A percentile compares a stretch with the other conserved stretches of the same genome.
Evolutionary conservation across 78 protist species (phyloP).

Genomic region (Thecamonas trahens): DNA sequence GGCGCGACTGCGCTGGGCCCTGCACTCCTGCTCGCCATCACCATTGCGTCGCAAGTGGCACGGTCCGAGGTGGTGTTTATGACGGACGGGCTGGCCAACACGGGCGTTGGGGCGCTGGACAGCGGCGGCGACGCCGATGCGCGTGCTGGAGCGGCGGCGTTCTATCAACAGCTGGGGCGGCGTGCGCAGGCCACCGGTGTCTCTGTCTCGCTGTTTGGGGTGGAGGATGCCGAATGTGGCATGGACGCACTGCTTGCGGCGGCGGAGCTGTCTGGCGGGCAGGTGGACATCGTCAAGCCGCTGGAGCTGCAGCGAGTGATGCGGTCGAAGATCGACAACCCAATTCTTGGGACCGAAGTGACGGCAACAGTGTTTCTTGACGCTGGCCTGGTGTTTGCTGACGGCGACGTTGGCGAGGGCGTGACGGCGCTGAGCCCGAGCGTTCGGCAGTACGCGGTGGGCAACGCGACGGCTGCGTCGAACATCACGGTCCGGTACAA

Average conservation of each 20-base stretch:
- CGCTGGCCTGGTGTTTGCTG: too few relatives aligned
- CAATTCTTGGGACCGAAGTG: too few relatives aligned
- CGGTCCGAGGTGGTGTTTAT: conserved; percentile 46
- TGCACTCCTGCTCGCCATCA: conserved; percentile 44
- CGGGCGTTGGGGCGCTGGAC: background rate
- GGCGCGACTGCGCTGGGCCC: conserved; percentile 76
- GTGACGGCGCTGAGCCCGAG: too few relatives aligned
- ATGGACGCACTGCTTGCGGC: conserved; percentile 26
- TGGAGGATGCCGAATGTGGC: background rate
- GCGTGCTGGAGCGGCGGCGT: background rate
- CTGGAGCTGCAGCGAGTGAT: too few relatives aligned
- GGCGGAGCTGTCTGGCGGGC: conserved; percentile 37
- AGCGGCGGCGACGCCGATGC: background rate
- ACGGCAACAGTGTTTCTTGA: too few relatives aligned
- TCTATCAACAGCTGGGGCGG: conserved; percentile 33
- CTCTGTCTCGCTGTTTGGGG: conserved; percentile 34
- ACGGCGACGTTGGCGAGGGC: too few relatives aligned
- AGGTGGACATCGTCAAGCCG: conserved; percentile 54
- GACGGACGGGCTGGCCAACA: conserved; percentile 70
- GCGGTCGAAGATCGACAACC: too few relatives aligned
- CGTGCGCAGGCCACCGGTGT: conserved; percentile 37
- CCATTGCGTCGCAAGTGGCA: conserved; percentile 17
- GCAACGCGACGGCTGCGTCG: background rate
- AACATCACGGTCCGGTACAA: background rate
- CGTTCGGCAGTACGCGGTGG: too few relatives aligned